Conservation (phyloP, 2,329 filamentous ascomycete genomes). For the Xylaria digitata region DNA sequence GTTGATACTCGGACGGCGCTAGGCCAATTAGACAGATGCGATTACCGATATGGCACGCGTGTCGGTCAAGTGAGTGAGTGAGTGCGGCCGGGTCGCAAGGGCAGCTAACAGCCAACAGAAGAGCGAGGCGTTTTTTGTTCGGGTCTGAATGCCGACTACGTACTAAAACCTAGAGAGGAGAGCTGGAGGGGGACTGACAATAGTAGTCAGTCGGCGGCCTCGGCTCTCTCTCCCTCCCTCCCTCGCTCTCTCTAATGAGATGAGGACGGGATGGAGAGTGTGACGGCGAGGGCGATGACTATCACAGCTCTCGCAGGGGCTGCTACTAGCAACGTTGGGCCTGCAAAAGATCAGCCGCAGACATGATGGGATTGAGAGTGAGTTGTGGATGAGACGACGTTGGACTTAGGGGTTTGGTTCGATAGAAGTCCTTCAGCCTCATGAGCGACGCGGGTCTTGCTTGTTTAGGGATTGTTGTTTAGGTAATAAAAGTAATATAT, state of each 20-base stretch:
- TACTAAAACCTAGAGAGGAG: constrained; percentile 7
- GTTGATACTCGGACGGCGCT: constrained; percentile 5
- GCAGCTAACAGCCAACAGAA: constrained; percentile 17
- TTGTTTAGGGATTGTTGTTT: constrained; percentile 7
- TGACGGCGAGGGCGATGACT: constrained; percentile 6
- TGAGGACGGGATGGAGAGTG: constrained; percentile 2
- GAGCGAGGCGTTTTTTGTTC: constrained; percentile 22
- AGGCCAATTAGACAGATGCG: constrained; percentile 4
- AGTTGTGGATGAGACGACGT: constrained; percentile 43
- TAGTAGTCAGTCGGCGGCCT: constrained; percentile 33
- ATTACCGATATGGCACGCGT: constrained; percentile 6
- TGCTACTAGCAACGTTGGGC: constrained; percentile 32
- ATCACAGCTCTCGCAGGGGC: constrained; percentile 22
- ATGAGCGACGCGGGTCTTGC: constrained; percentile 36
- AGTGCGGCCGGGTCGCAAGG: neutral
- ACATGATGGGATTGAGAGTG: constrained; percentile 35
- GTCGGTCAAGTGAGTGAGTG: neutral
- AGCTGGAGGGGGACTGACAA: neutral
- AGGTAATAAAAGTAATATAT: constrained; percentile 12
- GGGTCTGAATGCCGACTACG: constrained; percentile 2
- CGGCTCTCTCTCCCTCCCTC: neutral
- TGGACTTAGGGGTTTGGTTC: constrained; percentile 41
- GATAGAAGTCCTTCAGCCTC: constrained; percentile 46
- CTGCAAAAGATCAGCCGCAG: constrained; percentile 21
- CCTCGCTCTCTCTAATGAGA: neutral